Conservation (phyloP, 495 filamentous ascomycete genomes). For the Daldinia loculata region DNA sequence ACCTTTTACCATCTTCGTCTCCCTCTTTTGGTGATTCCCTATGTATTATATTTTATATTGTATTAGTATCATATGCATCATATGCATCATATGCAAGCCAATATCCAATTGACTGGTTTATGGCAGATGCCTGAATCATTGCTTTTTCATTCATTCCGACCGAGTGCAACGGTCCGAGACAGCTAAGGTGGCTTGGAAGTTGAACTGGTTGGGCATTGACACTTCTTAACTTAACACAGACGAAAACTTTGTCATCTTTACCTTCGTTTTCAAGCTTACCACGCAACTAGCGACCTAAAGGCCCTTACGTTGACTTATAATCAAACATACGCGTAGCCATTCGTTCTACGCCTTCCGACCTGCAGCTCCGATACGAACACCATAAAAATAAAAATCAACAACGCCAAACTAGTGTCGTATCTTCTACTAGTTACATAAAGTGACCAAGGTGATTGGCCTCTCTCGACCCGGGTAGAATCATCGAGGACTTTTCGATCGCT, state of each 20-base stretch:
- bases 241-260: conserved; percentile 8
- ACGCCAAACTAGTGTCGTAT: conserved; percentile 4
- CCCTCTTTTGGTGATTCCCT: conserved; percentile 4
- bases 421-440: background rate
- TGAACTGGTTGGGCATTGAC: conserved; percentile 30
- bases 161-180: conserved; percentile 21
- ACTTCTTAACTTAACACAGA: background rate
- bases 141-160: conserved; percentile 23
- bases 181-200: conserved; percentile 19
- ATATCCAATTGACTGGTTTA: conserved; percentile 15
- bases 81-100: conserved; percentile 15
- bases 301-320: background rate
- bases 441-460: background rate
- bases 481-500: conserved; percentile 20
- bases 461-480: conserved; percentile 16
- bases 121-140: conserved; percentile 26
- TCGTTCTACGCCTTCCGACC: background rate
- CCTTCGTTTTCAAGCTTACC: conserved; percentile 6
- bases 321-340: background rate
- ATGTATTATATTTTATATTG: conserved; percentile 1
- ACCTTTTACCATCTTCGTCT: conserved; percentile 7
- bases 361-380: background rate
- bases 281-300: background rate
- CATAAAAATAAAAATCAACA: background rate
- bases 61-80: background rate